phyloP scores from a whole-genome alignment of 306 rosid species.

The Trifolium pratense region DNA sequence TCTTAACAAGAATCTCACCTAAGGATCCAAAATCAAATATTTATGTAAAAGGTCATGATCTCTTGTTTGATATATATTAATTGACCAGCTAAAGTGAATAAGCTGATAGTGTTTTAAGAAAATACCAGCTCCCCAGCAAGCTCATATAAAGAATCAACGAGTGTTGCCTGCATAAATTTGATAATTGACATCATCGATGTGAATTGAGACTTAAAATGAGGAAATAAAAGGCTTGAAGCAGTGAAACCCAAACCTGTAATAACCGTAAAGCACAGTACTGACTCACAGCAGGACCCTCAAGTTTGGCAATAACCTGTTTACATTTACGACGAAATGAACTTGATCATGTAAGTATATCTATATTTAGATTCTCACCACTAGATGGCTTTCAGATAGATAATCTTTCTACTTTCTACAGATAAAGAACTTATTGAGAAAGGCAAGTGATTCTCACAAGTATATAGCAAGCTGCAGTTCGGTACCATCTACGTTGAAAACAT shows the following conservation, averaged over 20 bases:
- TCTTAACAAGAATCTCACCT: constrained; percentile 98
- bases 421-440: constrained; percentile 32
- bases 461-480: constrained; percentile 95
- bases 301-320: constrained; percentile 93
- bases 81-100: constrained; percentile 35
- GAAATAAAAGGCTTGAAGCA: constrained; percentile 22
- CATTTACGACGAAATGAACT: constrained; percentile 42
- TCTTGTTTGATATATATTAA: constrained; percentile 31
- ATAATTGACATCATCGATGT: constrained; percentile 40
- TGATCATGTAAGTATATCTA: constrained; percentile 13
- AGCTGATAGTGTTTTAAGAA: constrained; percentile 25
- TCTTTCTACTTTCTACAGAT: constrained; percentile 8
- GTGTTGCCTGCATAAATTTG: constrained; percentile 77
- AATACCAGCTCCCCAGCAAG: constrained; percentile 98
- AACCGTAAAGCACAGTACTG: constrained; percentile 92
- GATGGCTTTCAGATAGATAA: constrained; percentile 30
- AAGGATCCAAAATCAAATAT: constrained; percentile 43
- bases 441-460: constrained; percentile 75
- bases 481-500: constrained; percentile 99
- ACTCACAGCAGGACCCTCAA: constrained; percentile 97
- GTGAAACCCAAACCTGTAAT: constrained; percentile 63
- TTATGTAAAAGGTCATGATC: constrained; percentile 29
- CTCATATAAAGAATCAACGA: constrained; percentile 93
- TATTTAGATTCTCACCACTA: constrained; percentile 3
- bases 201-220: not conserved